Evolutionary conservation across 371 early-diverging fungal genomes (phyloP).

Genomic region (Mortierella sp.): DNA sequence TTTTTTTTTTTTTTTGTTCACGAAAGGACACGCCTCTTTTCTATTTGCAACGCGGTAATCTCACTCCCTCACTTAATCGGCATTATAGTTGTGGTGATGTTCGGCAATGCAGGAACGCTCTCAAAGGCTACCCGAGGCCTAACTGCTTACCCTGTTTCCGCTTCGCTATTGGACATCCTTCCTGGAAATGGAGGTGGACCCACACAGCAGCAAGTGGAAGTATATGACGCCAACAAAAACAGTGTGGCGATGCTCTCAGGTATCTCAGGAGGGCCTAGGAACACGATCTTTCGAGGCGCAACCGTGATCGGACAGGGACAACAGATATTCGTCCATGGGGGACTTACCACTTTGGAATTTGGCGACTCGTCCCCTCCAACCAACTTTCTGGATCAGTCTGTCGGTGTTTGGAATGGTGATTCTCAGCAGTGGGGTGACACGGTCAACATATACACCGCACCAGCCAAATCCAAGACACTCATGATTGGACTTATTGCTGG

Average conservation of each 20-base stretch:
- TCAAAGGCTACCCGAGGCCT: constrained; percentile 34
- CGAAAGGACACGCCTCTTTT: too few relatives aligned
- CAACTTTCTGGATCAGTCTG: constrained; percentile 11
- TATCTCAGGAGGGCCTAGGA: constrained; percentile 24
- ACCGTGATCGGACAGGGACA: constrained; percentile 30
- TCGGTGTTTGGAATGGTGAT: constrained; percentile 36
- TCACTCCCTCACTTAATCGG: not conserved
- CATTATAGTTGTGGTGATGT: constrained; percentile 36
- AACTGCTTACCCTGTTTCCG: constrained; percentile 23
- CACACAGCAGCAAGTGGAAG: constrained; percentile 17
- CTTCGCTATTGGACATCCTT: constrained; percentile 16
- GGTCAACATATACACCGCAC: constrained; percentile 10
- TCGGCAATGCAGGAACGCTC: constrained; percentile 37
- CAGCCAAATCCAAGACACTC: constrained; percentile 23
- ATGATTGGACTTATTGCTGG: constrained; percentile 47
- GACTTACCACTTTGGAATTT: constrained; percentile 23
- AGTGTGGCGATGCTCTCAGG: constrained; percentile 4
- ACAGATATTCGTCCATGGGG: constrained; percentile 49
- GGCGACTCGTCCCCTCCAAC: not conserved
- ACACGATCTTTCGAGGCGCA: constrained; percentile 40
- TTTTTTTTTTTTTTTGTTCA: not conserved
- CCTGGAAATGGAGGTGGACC: constrained; percentile 42
- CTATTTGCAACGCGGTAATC: not conserved
- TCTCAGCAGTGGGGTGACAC: constrained; percentile 25
- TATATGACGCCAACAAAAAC: constrained; percentile 9